Evolutionary conservation across 192 early-diverging fungal species (phyloP), one percentile per base, ranked within the genome.

Genomic region (Coemansia sp.): DNA sequence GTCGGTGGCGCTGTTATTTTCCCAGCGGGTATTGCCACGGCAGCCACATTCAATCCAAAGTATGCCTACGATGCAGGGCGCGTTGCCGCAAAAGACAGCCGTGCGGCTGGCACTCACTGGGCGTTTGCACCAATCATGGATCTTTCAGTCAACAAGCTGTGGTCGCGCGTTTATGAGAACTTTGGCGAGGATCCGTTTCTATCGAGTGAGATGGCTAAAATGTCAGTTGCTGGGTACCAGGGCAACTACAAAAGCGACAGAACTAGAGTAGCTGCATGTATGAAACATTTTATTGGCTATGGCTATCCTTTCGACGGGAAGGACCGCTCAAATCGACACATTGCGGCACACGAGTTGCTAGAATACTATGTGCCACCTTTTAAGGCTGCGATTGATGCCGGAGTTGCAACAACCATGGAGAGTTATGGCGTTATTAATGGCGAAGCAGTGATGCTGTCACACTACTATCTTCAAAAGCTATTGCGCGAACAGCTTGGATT

Each of bases 221-320:
- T 82, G 9, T 61, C 80, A 2, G 73, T 87, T 9, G 66, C 65
- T 48, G 85, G 85, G 10, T 73, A 83, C 9, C 85, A 87, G 56
- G 85, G 85, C 22, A 74, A 87, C 61, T 87, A 87, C 68, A 85
- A 84, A 40, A 61, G 55, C 9, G 83, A 87, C 30, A 68, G 85
- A 3, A 78, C 72, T 13, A 80, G 82, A 8, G 81, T 87, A 0
- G 85, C 84, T 0, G 85, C 84, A 0, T 84, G 84, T 38, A 78
- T 85, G 71, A 87, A 87, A 63, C 85, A 86, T 47, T 86, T 86
- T 67, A 83, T 86, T 33, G 85, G 80, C 25, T 86, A 86, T 60
- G 83, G 83, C 0, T 78, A 77, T 3, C 80, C 83, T 9, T 81
- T 80, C 38, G 74, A 78, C 40, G 63, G 68, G 53, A 49, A 33